A percentile compares a stretch with the other conserved stretches of the same genome.
phyloP scores from a whole-genome alignment of 129 eudicot genomes.

The Pseudognaphalium luteoalbum region DNA sequence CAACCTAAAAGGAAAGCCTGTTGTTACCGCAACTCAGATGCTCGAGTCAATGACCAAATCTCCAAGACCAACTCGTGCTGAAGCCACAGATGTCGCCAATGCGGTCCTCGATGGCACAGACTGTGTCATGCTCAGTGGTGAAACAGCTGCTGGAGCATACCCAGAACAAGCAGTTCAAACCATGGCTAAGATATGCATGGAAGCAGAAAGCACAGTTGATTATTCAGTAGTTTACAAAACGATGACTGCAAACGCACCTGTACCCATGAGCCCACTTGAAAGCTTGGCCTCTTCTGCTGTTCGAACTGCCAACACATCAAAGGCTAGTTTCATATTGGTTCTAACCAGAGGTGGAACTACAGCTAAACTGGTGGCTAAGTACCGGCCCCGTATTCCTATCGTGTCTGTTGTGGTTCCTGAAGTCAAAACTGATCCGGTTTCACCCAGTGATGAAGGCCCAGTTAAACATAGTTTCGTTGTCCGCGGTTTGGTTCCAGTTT shows the following conservation, averaged over 20 bases:
- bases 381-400: constrained; percentile 35
- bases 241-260: constrained; percentile 25
- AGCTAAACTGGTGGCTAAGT: constrained; percentile 43
- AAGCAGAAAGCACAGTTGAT: constrained; percentile 47
- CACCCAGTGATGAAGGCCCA: constrained; percentile 32
- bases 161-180: constrained; percentile 56
- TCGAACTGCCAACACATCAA: constrained; percentile 31
- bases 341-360: constrained; percentile 43
- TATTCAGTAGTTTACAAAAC: constrained; percentile 21
- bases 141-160: constrained; percentile 59
- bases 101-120: constrained; percentile 63
- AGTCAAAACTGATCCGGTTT: constrained; percentile 20
- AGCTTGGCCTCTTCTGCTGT: constrained; percentile 41
- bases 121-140: constrained; percentile 61
- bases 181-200: constrained; percentile 59
- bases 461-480: constrained; percentile 29
- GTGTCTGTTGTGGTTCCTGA: constrained; percentile 41
- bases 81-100: constrained; percentile 59
- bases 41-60: constrained; percentile 62
- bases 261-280: constrained; percentile 46
- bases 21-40: constrained; percentile 59
- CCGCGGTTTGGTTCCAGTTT: constrained; percentile 38
- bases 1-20: constrained; percentile 58
- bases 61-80: constrained; percentile 55
- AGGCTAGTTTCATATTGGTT: constrained; percentile 35